Percentiles rank a stretch among this genome's conserved stretches.
These are phyloP conservation scores for Pluteus cervinus DNA, from an alignment of 768 basidiomycete genomes.

Conservation along the genomic window DNA sequence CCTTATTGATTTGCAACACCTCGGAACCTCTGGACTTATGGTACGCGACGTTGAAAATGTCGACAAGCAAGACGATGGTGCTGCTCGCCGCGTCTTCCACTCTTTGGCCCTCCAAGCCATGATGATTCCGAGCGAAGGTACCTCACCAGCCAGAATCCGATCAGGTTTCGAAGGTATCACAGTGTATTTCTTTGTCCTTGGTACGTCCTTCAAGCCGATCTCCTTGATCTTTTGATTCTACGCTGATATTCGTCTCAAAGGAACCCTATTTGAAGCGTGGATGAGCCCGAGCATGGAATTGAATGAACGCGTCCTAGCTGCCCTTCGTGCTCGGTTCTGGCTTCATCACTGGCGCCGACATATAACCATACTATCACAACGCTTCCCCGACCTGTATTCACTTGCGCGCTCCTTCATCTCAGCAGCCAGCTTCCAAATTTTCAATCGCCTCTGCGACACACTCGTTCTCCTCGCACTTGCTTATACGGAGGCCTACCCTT, in stretches of 20 bases:
- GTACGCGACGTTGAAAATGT: constrained; percentile 15
- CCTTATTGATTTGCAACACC: constrained; percentile 13
- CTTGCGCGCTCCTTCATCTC: constrained; percentile 16
- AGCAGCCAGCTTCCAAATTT: constrained; percentile 17
- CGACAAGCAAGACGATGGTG: constrained; percentile 24
- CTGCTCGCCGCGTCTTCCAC: constrained; percentile 19
- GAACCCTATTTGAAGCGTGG: constrained; percentile 19
- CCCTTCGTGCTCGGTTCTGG: constrained; percentile 14
- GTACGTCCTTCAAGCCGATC: constrained; percentile 7
- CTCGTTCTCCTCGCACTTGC: constrained; percentile 14
- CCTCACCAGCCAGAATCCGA: constrained; percentile 3
- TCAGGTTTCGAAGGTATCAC: constrained; percentile 16
- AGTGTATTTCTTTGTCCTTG: constrained; percentile 17
- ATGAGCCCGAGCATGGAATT: constrained; percentile 12
- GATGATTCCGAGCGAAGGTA: constrained; percentile 5
- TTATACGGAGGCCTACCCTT: constrained; percentile 12
- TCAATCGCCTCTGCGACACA: constrained; percentile 20
- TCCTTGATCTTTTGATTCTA: not conserved
- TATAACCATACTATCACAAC: constrained; percentile 7
- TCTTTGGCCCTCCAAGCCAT: constrained; percentile 10
- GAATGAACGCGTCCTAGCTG: constrained; percentile 12
- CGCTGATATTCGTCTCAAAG: constrained; percentile 4
- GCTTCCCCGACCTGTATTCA: constrained; percentile 17
- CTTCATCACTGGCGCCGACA: constrained; percentile 14
- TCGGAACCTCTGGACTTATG: constrained; percentile 10